Evolutionary conservation across 2,329 filamentous ascomycete species (phyloP).

Genomic region (Botryotinia narcissicola): DNA sequence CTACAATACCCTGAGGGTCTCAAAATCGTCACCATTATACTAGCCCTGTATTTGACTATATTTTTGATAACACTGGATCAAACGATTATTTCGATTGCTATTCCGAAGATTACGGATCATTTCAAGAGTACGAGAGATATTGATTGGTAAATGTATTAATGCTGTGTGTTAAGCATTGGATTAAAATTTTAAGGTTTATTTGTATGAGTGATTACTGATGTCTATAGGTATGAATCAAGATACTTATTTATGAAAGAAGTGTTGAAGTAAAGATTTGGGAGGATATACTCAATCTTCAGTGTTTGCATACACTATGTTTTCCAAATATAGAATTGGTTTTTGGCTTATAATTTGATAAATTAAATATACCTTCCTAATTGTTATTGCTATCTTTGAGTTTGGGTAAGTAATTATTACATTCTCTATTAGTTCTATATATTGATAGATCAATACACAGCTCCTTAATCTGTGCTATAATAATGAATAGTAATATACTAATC

Average conservation of each 20-base stretch:
- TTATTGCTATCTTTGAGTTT: constrained; percentile 37
- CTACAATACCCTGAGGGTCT: constrained; percentile 22
- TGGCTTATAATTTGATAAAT: constrained; percentile 22
- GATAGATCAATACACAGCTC: constrained; percentile 10
- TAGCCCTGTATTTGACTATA: constrained; percentile 34
- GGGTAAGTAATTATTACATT: constrained; percentile 11
- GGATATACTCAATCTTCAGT: constrained; percentile 36
- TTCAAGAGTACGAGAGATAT: constrained; percentile 44
- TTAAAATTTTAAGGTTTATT: not conserved
- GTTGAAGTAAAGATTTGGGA: constrained; percentile 35
- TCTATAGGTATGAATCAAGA: not conserved
- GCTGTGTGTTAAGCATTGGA: not conserved
- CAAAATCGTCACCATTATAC: constrained; percentile 31
- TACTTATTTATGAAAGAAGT: constrained; percentile 41
- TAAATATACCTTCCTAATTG: constrained; percentile 35
- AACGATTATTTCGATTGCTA: constrained; percentile 41
- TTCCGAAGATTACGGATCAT: constrained; percentile 42
- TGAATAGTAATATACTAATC: constrained; percentile 36
- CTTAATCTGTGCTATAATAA: constrained; percentile 35
- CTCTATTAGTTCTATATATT: not conserved
- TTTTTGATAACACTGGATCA: constrained; percentile 37
- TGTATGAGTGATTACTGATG: not conserved
- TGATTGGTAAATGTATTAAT: constrained; percentile 42
- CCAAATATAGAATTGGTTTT: not conserved
- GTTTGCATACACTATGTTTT: not conserved